Conservation (phyloP, 2,329 filamentous ascomycete genomes). For the Piedraia hortae region DNA sequence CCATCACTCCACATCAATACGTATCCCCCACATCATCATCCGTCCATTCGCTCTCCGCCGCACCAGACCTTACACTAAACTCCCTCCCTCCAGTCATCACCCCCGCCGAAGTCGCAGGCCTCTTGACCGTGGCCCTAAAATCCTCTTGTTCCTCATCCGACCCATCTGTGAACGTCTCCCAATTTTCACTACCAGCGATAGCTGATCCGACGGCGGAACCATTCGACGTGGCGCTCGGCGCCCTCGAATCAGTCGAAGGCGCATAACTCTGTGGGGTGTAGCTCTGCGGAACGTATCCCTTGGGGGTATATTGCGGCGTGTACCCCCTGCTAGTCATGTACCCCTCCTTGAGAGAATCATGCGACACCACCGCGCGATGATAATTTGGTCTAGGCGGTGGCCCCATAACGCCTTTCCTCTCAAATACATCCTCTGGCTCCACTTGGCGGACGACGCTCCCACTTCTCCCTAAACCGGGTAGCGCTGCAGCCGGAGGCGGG, state of each 20-base stretch:
- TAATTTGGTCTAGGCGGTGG: conserved; percentile 5
- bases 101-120: conserved; percentile 4
- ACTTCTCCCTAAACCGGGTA: conserved; percentile 20
- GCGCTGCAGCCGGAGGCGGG: conserved; percentile 23
- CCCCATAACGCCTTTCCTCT: conserved; percentile 14
- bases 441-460: conserved; percentile 31
- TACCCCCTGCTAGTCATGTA: conserved; percentile 6
- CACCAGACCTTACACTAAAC: conserved; percentile 5
- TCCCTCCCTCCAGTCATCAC: conserved; percentile 6
- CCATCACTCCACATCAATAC: too few species aligned
- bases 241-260: conserved; percentile 15
- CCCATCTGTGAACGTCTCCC: conserved; percentile 76
- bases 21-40: conserved; percentile 13
- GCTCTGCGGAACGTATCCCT: conserved; percentile 12
- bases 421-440: conserved; percentile 62
- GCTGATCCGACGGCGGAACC: too few species aligned
- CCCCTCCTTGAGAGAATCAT: conserved; percentile 2
- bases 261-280: conserved; percentile 9
- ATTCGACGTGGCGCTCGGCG: too few species aligned
- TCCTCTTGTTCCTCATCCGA: conserved; percentile 26
- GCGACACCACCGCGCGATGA: conserved; percentile 2
- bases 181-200: conserved; percentile 49
- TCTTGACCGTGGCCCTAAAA: conserved; percentile 4
- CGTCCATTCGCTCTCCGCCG: conserved; percentile 13
- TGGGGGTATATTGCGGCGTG: conserved; percentile 9